Evolutionary conservation across 2,329 filamentous ascomycete genomes (phyloP).

Genomic region (Exutisphaerella laricina): DNA sequence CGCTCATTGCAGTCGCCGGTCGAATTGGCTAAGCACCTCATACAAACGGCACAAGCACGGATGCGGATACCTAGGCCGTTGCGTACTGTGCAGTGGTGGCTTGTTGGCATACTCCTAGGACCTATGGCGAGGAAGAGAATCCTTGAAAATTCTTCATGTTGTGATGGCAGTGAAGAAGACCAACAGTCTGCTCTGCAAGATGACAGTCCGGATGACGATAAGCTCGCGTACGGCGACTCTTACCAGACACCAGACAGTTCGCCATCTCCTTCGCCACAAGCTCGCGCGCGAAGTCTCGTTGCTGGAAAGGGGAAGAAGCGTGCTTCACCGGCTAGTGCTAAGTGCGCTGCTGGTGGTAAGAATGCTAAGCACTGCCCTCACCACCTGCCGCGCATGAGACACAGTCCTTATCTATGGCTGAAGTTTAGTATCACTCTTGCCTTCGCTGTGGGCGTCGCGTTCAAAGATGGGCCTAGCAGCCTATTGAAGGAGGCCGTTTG

Average conservation of each 20-base stretch:
- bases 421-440: constrained; percentile 45
- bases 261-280: not conserved
- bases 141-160: not conserved
- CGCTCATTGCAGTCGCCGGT: constrained; percentile 21
- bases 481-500: constrained; percentile 30
- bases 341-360: constrained; percentile 4
- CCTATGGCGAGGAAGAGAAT: constrained; percentile 27
- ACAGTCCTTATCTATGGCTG: constrained; percentile 41
- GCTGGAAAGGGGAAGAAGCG: constrained; percentile 27
- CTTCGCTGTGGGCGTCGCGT: constrained; percentile 45
- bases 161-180: not conserved
- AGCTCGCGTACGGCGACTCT: constrained; percentile 25
- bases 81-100: constrained; percentile 33
- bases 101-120: constrained; percentile 30
- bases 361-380: constrained; percentile 14
- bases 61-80: constrained; percentile 28
- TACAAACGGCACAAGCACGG: constrained; percentile 26
- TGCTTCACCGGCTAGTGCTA: constrained; percentile 6
- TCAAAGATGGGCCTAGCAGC: constrained; percentile 42
- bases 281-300: constrained; percentile 8
- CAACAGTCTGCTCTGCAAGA: constrained; percentile 10
- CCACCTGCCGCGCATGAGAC: constrained; percentile 16
- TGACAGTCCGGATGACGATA: constrained; percentile 6
- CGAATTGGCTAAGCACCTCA: constrained; percentile 28
- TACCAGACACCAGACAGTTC: constrained; percentile 20